These are phyloP conservation scores for Paramecium sonneborni DNA, from an alignment of 73 alveolate species.

Conservation along the genomic window DNA sequence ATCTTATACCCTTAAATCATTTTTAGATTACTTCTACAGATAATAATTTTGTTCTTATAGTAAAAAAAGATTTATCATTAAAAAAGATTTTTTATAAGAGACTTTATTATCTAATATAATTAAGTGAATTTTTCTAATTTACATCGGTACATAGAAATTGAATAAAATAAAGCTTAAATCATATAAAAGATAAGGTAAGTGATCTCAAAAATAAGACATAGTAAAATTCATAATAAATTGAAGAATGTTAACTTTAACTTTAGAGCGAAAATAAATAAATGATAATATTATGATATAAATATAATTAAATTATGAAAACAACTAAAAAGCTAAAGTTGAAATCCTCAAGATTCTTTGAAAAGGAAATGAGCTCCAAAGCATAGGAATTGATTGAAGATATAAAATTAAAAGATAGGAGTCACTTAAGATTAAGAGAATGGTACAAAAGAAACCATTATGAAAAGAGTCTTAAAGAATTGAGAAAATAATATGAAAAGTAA, in stretches of 20 bases:
- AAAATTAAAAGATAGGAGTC: slow-evolving; percentile 28
- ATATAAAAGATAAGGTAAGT: neutral
- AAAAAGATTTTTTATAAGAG: too few relatives aligned
- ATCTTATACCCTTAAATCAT: too few relatives aligned
- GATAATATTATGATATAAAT: neutral
- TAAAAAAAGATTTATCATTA: too few relatives aligned
- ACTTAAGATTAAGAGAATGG: slow-evolving; percentile 39
- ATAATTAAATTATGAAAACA: slow-evolving; percentile 20
- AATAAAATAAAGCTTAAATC: neutral
- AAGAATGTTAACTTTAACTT: neutral
- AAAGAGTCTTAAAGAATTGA: neutral
- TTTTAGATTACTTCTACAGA: too few relatives aligned
- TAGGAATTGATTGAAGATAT: neutral
- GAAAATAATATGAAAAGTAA: slow-evolving; percentile 46
- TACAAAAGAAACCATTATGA: slow-evolving; percentile 31
- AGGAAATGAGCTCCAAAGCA: slow-evolving; percentile 37
- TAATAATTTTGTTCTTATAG: too few relatives aligned
- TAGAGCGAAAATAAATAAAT: neutral
- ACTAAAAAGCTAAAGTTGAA: slow-evolving; percentile 35
- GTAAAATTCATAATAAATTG: neutral
- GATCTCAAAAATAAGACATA: too few relatives aligned
- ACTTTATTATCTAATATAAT: too few relatives aligned
- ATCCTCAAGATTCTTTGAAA: slow-evolving; percentile 31
- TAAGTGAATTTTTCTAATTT: too few relatives aligned
- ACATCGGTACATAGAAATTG: too few relatives aligned